Conservation (phyloP, 768 basidiomycete species). For the Mycena albidolilacea region DNA sequence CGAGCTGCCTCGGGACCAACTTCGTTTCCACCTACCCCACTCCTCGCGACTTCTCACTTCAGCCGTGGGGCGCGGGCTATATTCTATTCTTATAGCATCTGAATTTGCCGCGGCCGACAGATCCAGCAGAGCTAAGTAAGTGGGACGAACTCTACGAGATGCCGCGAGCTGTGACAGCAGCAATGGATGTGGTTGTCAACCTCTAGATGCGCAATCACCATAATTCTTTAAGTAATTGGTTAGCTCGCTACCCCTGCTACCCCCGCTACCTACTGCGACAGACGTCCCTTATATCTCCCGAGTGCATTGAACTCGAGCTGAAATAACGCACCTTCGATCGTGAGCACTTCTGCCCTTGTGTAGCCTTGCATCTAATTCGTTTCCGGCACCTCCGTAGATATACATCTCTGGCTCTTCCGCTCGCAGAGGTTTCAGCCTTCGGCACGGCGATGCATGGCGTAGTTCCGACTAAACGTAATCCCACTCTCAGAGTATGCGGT, state of each 20-base stretch:
- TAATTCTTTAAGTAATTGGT: too few species aligned
- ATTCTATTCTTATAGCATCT: neutral
- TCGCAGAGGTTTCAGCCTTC: neutral
- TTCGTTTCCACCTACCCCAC: too few species aligned
- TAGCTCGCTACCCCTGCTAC: neutral
- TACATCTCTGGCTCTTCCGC: neutral
- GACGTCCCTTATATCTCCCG: too few species aligned
- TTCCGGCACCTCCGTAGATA: neutral
- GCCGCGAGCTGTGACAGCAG: too few species aligned
- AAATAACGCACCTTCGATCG: too few species aligned
- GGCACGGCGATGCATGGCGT: neutral
- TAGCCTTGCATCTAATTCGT: too few species aligned
- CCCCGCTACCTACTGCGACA: too few species aligned
- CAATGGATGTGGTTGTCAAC: neutral
- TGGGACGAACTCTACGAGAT: neutral
- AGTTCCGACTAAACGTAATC: neutral
- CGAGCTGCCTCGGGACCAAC: too few species aligned
- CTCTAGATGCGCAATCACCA: too few species aligned
- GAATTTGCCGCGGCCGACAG: neutral
- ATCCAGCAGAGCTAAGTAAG: neutral
- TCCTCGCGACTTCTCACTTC: neutral
- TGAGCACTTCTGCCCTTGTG: too few species aligned
- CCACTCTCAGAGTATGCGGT: neutral
- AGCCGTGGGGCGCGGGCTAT: neutral
- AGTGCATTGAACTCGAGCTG: too few species aligned